Base-by-base conservation (phyloP, 345 rosid species). In the Pugionium dolabratum region DNA sequence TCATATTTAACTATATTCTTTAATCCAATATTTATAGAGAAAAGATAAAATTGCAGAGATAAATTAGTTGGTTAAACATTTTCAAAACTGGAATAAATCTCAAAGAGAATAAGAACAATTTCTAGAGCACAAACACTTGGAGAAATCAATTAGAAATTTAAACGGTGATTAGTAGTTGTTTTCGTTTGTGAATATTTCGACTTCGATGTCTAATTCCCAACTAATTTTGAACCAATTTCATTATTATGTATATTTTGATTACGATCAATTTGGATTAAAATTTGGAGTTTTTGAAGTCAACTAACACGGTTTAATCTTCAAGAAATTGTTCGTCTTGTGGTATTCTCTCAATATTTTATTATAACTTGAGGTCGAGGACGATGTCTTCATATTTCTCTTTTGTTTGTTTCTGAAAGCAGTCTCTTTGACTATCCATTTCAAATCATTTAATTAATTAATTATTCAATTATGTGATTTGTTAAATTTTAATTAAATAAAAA, bases 381-480 rank as follows among this genome's bases (percentile, higher is more conserved):
- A 41, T 56, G 48, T 64, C 64, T 64, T 48, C 64, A 11, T 63
- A 6, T 4, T 51, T 35, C 31, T 52, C 31, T 49, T 32, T 30
- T 26, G 66, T 37, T 59, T 69, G 18, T n/a, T 35, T 31, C 43
- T 1, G 48, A 71, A 47, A 18, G 64, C 40, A 64, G 63, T 71
- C 52, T 72, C 66, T 72, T 18, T 18, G 43, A 72, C 71, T 65
- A 62, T 65, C 76, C 66, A 44, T 51, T 58, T 58, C 71, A 59
- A 9, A 65, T 65, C 71, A 35, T 4, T 64, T 30, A 5, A 27
- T 56, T 50, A 5, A 11, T 57, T 37, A n/a, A 44, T 7, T 45
- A 29, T 9, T 68, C 30, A 47, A 39, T 42, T 51, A 1, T 2
- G 1, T 52, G 33, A 52, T 59, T 61, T 44, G 6, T 32, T 11